phyloP scores from a whole-genome alignment of 164 flowering plant genomes.

The Berberis vulgaris region DNA sequence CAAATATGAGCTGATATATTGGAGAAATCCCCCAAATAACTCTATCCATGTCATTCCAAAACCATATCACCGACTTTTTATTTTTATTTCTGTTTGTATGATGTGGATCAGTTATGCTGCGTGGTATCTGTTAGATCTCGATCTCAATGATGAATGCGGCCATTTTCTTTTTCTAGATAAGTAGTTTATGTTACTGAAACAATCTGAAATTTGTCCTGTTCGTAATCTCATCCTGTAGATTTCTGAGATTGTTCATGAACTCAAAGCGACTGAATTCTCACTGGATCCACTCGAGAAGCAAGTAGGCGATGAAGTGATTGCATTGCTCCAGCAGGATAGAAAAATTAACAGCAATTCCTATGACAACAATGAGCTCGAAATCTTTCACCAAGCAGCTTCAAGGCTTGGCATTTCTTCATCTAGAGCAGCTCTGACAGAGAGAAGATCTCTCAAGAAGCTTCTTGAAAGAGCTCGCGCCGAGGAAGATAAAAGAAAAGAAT shows the following conservation, averaged over 20 bases:
- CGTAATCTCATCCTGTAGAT: constrained; percentile 36
- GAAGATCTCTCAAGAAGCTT: constrained; percentile 89
- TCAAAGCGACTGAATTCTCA: constrained; percentile 48
- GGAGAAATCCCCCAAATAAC: too few species aligned
- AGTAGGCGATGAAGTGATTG: constrained; percentile 85
- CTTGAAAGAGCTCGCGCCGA: constrained; percentile 74
- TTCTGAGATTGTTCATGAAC: constrained; percentile 62
- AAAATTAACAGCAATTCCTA: constrained; percentile 37
- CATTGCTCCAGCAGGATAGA: constrained; percentile 83
- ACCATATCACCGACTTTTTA: too few species aligned
- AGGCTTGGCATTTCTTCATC: constrained; percentile 89
- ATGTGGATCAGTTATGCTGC: too few species aligned
- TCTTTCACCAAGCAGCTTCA: constrained; percentile 85
- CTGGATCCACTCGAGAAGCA: constrained; percentile 85
- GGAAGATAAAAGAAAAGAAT: constrained; percentile 95
- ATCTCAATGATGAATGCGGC: too few species aligned
- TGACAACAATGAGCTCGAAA: constrained; percentile 77
- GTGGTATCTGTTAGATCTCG: too few species aligned
- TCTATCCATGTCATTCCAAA: too few species aligned
- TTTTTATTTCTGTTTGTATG: too few species aligned
- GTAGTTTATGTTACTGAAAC: too few species aligned
- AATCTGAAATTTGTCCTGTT: neutral
- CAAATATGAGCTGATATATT: too few species aligned
- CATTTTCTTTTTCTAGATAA: too few species aligned
- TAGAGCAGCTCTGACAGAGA: constrained; percentile 83